Evolutionary conservation across 768 basidiomycete genomes (phyloP).

Genomic region (Pulveroboletus sp.): DNA sequence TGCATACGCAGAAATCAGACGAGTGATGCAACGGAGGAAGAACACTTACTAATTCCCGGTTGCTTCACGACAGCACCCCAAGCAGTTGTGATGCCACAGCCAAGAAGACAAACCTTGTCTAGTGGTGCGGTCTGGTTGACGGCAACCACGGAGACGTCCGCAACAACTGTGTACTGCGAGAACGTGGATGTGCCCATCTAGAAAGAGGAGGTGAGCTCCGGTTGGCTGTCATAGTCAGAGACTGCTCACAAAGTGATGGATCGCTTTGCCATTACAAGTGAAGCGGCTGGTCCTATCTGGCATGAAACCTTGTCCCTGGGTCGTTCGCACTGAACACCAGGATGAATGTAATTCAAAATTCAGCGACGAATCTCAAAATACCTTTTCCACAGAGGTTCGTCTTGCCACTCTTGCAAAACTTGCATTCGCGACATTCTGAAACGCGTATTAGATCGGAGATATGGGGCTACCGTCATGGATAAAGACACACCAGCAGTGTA

Average conservation of each 20-base stretch:
- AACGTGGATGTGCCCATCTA: constrained; percentile 99
- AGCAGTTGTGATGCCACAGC: constrained; percentile 97
- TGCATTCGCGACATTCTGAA: constrained; percentile 91
- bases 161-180: constrained; percentile 99
- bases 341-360: background rate
- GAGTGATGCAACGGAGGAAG: background rate
- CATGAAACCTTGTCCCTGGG: constrained; percentile 94
- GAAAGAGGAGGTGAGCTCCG: background rate
- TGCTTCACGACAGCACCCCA: constrained; percentile 96
- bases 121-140: constrained; percentile 84
- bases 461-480: background rate
- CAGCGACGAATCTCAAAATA: constrained; percentile 23
- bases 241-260: constrained; percentile 84
- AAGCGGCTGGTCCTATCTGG: constrained; percentile 88
- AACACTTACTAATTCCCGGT: constrained; percentile 68
- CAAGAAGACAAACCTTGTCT: constrained; percentile 95
- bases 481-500: constrained; percentile 81
- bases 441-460: constrained; percentile 1
- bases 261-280: constrained; percentile 80
- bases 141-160: constrained; percentile 94
- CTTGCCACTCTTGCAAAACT: constrained; percentile 98
- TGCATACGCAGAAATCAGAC: background rate
- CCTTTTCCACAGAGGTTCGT: constrained; percentile 98
- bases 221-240: background rate
- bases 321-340: constrained; percentile 67